A percentile compares a stretch with the other conserved stretches of the same genome.
phyloP scores from a whole-genome alignment of 176 grass and related monocot species.

The Guadua angustifolia region DNA sequence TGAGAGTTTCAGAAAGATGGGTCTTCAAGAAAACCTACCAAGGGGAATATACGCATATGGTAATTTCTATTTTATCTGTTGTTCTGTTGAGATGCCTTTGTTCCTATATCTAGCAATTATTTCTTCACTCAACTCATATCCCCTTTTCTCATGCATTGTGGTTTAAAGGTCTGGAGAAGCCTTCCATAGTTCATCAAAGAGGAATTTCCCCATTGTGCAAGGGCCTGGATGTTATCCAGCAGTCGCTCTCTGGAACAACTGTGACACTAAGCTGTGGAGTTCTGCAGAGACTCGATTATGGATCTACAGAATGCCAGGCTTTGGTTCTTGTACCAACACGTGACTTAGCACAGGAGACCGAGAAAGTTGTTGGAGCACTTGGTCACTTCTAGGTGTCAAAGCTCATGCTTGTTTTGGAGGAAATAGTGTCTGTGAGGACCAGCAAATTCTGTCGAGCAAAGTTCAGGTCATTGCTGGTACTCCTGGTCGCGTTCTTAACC shows the following conservation, averaged over 20 bases:
- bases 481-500: constrained; percentile 58
- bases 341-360: constrained; percentile 56
- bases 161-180: constrained; percentile 68
- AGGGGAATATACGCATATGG: constrained; percentile 73
- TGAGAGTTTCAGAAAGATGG: constrained; percentile 72
- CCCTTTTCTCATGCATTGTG: neutral
- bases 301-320: constrained; percentile 66
- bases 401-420: constrained; percentile 68
- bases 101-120: neutral
- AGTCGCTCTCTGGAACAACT: constrained; percentile 64
- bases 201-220: constrained; percentile 76
- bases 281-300: constrained; percentile 71
- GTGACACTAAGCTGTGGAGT: constrained; percentile 69
- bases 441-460: constrained; percentile 50
- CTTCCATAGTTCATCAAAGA: constrained; percentile 63
- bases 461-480: constrained; percentile 65
- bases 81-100: neutral
- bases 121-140: neutral
- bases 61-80: constrained; percentile 41
- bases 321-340: constrained; percentile 72
- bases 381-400: constrained; percentile 71
- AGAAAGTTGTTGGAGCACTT: constrained; percentile 68
- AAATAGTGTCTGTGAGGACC: constrained; percentile 42
- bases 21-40: constrained; percentile 68
- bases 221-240: constrained; percentile 71